Conservation (phyloP, 768 basidiomycete species). For the Artomyces pyxidatus region DNA sequence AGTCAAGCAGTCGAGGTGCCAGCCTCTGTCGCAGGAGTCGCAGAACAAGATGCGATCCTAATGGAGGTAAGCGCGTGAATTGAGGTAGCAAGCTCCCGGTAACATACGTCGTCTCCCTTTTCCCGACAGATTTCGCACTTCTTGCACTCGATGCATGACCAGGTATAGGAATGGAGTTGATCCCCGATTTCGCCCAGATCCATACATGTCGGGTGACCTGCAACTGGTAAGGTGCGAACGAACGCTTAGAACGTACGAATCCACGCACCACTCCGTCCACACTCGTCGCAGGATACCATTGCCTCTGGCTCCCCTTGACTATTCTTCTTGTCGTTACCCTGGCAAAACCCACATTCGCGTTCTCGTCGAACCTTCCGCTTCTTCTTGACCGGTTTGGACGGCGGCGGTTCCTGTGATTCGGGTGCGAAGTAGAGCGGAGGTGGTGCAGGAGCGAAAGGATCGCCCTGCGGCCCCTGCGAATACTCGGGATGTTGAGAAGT, state of each 20-base stretch:
- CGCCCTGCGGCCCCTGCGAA: constrained; percentile 71
- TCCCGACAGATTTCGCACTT: constrained; percentile 78
- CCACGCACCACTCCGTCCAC: constrained; percentile 71
- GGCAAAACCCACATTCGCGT: constrained; percentile 71
- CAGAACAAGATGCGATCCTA: constrained; percentile 83
- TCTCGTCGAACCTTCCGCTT: constrained; percentile 44
- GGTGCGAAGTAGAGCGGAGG: constrained; percentile 41
- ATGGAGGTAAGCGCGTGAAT: constrained; percentile 15
- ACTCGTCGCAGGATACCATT: constrained; percentile 75
- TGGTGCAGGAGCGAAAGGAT: constrained; percentile 70
- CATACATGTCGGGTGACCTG: constrained; percentile 88
- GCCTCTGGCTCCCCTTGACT: constrained; percentile 47
- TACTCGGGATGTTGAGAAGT: constrained; percentile 37
- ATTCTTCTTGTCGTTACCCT: constrained; percentile 55
- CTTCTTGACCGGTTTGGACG: constrained; percentile 37
- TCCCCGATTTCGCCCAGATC: constrained; percentile 49
- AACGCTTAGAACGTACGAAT: neutral
- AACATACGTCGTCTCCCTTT: constrained; percentile 78
- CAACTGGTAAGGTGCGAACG: constrained; percentile 4
- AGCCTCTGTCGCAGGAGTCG: constrained; percentile 91
- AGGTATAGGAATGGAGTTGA: constrained; percentile 62
- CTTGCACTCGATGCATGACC: constrained; percentile 92
- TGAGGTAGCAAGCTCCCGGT: constrained; percentile 9
- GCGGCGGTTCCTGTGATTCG: constrained; percentile 31
- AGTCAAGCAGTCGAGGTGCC: constrained; percentile 75